Percentiles rank a stretch among this genome's conserved stretches.
These are phyloP conservation scores for Talaromyces sp. DNA, from an alignment of 2,329 filamentous ascomycete species.

Conservation along the genomic window DNA sequence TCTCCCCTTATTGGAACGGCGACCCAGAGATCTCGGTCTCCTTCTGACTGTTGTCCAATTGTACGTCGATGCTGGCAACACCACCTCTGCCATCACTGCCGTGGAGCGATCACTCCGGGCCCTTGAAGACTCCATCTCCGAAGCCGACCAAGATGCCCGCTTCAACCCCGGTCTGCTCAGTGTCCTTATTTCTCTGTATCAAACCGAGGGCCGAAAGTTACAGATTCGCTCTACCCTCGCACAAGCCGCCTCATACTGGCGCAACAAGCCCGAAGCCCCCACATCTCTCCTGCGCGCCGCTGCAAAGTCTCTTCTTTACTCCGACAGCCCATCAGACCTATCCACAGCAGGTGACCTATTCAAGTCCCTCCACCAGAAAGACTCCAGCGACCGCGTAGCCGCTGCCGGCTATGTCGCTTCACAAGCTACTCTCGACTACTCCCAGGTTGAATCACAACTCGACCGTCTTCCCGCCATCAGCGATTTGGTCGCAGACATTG, in stretches of 20 bases:
- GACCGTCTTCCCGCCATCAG: conserved; percentile 42
- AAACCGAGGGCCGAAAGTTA: conserved; percentile 70
- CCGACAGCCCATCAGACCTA: conserved; percentile 69
- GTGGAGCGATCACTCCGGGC: conserved; percentile 74
- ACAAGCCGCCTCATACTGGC: conserved; percentile 82
- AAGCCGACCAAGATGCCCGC: conserved; percentile 67
- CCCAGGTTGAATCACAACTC: conserved; percentile 38
- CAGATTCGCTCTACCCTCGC: conserved; percentile 74
- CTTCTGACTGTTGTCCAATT: conserved; percentile 79
- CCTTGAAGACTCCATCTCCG: conserved; percentile 64
- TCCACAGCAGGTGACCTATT: conserved; percentile 77
- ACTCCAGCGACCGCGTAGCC: conserved; percentile 68
- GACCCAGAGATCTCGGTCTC: conserved; percentile 79
- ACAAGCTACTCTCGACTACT: conserved; percentile 59
- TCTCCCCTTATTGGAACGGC: conserved; percentile 68
- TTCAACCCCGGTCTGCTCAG: conserved; percentile 85
- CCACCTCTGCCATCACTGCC: conserved; percentile 71
- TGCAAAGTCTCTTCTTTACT: conserved; percentile 79
- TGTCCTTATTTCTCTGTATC: conserved; percentile 77
- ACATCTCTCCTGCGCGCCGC: conserved; percentile 77
- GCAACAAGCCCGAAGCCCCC: conserved; percentile 60
- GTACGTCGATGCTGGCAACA: conserved; percentile 72
- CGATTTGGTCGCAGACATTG: conserved; percentile 48
- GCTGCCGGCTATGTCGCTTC: conserved; percentile 86
- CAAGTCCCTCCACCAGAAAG: conserved; percentile 65